phyloP scores from a whole-genome alignment of 768 basidiomycete genomes.

The Wakefieldia striispora region DNA sequence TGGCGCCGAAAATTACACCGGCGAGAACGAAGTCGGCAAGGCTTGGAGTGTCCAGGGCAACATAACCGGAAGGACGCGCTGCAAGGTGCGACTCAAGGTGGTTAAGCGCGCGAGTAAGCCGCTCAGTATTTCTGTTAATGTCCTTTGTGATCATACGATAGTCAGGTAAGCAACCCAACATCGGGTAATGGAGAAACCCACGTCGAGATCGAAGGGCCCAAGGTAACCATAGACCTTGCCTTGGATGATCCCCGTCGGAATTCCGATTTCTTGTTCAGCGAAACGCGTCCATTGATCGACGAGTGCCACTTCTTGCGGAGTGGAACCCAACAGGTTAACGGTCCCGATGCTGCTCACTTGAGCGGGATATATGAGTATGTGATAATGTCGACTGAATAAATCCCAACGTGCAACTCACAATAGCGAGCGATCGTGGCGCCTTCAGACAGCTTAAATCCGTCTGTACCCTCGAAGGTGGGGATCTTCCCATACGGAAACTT shows the following conservation, averaged over 20 bases:
- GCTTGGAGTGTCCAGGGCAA: constrained; percentile 8
- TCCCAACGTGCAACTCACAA: constrained; percentile 2
- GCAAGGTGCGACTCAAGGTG: constrained; percentile 19
- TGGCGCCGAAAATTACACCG: constrained; percentile 2
- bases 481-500: constrained; percentile 21
- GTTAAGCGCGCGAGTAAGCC: not conserved
- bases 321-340: constrained; percentile 11
- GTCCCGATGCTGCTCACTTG: constrained; percentile 15
- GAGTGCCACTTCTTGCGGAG: constrained; percentile 4
- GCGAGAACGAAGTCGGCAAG: constrained; percentile 21
- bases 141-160: no score
- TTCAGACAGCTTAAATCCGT: constrained; percentile 19
- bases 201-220: constrained; percentile 10
- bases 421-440: constrained; percentile 19
- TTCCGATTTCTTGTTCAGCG: constrained; percentile 15
- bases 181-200: not conserved
- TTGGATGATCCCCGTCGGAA: not conserved
- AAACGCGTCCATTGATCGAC: constrained; percentile 25
- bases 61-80: constrained; percentile 1
- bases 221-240: not conserved
- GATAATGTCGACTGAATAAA: not conserved
- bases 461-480: constrained; percentile 3
- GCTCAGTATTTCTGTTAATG: no score
- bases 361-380: not conserved
- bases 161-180: no score